Evolutionary conservation across 257 asterid genomes (phyloP), one percentile per base, ranked within the genome.

Genomic region (Cruciata laevipes): DNA sequence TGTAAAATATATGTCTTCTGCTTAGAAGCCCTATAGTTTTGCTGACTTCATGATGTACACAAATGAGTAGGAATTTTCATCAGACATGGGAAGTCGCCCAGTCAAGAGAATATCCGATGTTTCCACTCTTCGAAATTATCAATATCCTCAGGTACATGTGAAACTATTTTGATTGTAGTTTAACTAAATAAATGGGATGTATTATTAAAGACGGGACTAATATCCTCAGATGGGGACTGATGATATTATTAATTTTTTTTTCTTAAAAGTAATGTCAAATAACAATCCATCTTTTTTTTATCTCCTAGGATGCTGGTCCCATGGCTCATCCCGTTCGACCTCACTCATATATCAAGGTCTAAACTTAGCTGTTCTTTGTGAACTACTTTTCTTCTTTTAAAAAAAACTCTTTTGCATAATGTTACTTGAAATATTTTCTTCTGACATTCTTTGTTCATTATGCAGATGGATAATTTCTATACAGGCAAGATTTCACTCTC

Each of bases 261-360:
- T 9, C 30, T 53, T 62, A 55, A 20, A 24, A 31, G 65, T 71
- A 69, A 33, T 31, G 25, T 18, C 68, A 44, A 17, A 52, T 67
- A 27, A 73, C 71, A 62, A 25, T 35, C 66, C 60, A 23, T 31
- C 71, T 73, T 23, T 71, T 71, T 31, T 51, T 79, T 66, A 35
- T 78, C 71, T 76, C 77, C 57, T 80, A 89, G 95, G 96, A 89
- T 87, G 85, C 95, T 61, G 85, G 96, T 79, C 96, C 95, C 69
- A 83, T 87, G 95, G 90, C 95, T 74, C 96, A 89, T 82, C 96
- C 96, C 14, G 93, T 89, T 47, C 85, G 95, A 9, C 95, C 96
- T 69, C 93, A 87, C 72, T 85, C 93, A 69, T 89, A 87, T 44
- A 89, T 87, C 71, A 87, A 87, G 96, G 95, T 89, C 42, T 69